Conservation (phyloP, 768 basidiomycete genomes). For the Rhizopogon roseolus region DNA sequence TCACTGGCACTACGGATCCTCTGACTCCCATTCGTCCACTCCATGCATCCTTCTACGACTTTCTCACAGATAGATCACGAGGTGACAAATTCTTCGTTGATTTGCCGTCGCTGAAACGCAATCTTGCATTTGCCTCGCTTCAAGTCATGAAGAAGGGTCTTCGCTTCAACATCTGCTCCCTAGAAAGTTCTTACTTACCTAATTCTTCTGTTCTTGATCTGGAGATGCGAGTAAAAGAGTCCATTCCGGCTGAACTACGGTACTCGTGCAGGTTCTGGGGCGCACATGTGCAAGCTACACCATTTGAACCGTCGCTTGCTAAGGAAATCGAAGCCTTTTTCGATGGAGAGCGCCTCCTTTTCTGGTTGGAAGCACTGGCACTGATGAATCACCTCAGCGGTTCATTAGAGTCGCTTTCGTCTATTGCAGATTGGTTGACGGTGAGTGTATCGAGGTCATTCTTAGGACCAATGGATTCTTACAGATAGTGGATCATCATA, state of each 20-base stretch:
- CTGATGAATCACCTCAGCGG: not conserved
- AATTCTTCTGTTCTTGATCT: slow-evolving; percentile 17
- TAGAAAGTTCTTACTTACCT: slow-evolving; percentile 22
- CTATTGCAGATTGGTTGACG: not conserved
- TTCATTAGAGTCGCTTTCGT: not conserved
- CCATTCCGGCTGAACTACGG: slow-evolving; percentile 3
- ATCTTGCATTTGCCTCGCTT: slow-evolving; percentile 14
- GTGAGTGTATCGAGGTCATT: too few species aligned
- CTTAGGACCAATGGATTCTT: too few species aligned
- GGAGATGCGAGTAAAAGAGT: not conserved
- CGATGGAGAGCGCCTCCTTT: slow-evolving; percentile 2
- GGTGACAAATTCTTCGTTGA: slow-evolving; percentile 9
- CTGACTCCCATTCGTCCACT: slow-evolving; percentile 8
- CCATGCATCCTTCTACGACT: slow-evolving; percentile 25
- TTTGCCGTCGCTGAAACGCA: slow-evolving; percentile 2
- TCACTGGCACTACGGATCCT: not conserved
- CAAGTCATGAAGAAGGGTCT: slow-evolving; percentile 21
- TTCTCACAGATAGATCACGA: slow-evolving; percentile 10
- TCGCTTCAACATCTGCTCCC: slow-evolving; percentile 28
- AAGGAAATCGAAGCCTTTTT: slow-evolving; percentile 1
- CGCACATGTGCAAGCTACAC: slow-evolving; percentile 1
- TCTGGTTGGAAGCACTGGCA: slow-evolving; percentile 1
- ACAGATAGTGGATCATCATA: too few species aligned
- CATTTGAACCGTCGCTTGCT: not conserved
- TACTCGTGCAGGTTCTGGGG: slow-evolving; percentile 10